phyloP scores from a whole-genome alignment of 2,329 filamentous ascomycete species.

The Stromatinia cepivora region DNA sequence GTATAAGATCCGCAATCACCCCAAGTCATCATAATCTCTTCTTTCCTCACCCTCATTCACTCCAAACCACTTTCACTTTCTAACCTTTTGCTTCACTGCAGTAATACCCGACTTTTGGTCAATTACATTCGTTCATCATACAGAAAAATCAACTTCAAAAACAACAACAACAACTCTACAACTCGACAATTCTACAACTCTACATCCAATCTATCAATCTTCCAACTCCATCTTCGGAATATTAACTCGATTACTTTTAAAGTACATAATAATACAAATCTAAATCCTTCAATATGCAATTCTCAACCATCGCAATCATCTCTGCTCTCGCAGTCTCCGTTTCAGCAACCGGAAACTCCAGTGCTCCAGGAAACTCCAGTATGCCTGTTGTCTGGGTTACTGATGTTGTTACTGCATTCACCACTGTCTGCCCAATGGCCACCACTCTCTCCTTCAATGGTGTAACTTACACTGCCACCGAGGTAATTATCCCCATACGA shows the following conservation, averaged over 20 bases:
- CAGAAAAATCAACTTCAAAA: not conserved
- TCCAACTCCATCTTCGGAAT: constrained; percentile 24
- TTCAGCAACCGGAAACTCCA: constrained; percentile 37
- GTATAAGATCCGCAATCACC: constrained; percentile 15
- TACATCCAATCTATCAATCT: constrained; percentile 25
- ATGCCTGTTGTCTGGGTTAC: constrained; percentile 44
- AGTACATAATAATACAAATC: constrained; percentile 32
- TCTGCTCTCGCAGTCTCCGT: constrained; percentile 40
- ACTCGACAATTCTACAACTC: constrained; percentile 27
- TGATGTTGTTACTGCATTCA: constrained; percentile 51
- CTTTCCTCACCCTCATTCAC: not conserved
- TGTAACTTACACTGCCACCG: constrained; percentile 52
- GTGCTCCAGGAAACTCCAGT: constrained; percentile 40
- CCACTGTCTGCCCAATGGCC: constrained; percentile 53
- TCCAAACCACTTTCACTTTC: constrained; percentile 7
- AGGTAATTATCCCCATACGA: constrained; percentile 41
- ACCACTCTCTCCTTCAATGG: constrained; percentile 50
- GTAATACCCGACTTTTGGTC: constrained; percentile 13
- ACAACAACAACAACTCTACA: not conserved
- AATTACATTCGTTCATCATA: constrained; percentile 19
- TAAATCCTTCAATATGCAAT: constrained; percentile 44
- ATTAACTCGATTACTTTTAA: not conserved
- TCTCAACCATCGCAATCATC: constrained; percentile 41
- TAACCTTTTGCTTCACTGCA: not conserved
- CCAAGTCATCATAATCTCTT: constrained; percentile 6